Percentiles rank a stretch among this genome's conserved stretches.
phyloP scores from a whole-genome alignment of 345 rosid genomes.

The Litchi chinensis region DNA sequence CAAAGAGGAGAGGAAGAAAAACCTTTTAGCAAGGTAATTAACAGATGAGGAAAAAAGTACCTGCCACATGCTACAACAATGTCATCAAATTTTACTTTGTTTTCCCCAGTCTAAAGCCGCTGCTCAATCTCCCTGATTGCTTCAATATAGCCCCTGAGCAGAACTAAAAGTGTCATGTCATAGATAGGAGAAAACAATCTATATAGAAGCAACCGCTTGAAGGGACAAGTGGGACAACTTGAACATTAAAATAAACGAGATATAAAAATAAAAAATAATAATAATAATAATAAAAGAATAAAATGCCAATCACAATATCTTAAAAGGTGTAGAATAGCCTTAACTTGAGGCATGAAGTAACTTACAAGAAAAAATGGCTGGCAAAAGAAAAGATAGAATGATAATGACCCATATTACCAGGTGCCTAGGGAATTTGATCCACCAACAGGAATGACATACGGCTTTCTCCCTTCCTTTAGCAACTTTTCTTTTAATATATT shows the following conservation, averaged over 20 bases:
- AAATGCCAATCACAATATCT: neutral
- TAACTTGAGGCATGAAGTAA: conserved; percentile 2
- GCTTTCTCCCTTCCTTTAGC: conserved; percentile 77
- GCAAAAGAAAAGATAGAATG: neutral
- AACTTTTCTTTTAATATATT: conserved; percentile 71
- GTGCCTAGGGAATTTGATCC: conserved; percentile 95
- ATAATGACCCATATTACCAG: conserved; percentile 57
- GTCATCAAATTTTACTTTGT: conserved; percentile 66
- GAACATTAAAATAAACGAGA: neutral
- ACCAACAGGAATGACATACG: conserved; percentile 93
- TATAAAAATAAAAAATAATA: too few species aligned
- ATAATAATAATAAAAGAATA: too few species aligned
- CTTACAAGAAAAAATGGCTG: neutral
- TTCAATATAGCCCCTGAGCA: conserved; percentile 86
- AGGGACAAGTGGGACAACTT: neutral
- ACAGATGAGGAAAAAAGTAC: conserved; percentile 42
- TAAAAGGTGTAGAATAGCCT: neutral
- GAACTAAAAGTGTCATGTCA: neutral
- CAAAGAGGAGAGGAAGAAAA: neutral
- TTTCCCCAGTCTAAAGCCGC: conserved; percentile 53
- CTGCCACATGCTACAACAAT: conserved; percentile 97
- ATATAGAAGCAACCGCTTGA: neutral
- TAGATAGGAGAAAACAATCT: neutral
- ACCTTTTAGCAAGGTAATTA: neutral
- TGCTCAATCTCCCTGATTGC: conserved; percentile 86